Conservation (phyloP, 495 filamentous ascomycete species). For the Hypomontagnella monticulosa region DNA sequence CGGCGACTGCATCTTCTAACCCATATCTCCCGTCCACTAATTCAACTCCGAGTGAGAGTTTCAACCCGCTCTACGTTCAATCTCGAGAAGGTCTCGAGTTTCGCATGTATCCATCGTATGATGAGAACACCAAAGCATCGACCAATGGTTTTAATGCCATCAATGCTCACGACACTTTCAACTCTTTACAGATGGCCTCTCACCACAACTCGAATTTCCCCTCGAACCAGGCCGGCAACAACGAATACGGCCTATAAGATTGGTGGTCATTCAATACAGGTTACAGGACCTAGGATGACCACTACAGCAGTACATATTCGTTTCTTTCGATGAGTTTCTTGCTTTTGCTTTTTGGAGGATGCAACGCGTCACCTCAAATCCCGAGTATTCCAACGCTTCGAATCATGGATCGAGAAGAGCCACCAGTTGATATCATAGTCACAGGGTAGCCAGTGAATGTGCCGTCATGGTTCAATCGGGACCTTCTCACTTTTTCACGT, state of each 20-base stretch:
- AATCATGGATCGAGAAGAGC: no score
- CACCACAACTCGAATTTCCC: slow-evolving; percentile 17
- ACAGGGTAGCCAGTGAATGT: no score
- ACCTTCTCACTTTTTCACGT: no score
- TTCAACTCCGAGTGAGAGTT: slow-evolving; percentile 43
- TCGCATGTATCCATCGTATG: slow-evolving; percentile 44
- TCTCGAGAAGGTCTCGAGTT: slow-evolving; percentile 46
- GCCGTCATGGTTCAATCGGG: no score
- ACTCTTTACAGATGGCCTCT: slow-evolving; percentile 36
- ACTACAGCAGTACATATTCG: no score
- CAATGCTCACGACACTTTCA: slow-evolving; percentile 33
- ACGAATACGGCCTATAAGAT: slow-evolving; percentile 12
- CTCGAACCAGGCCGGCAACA: slow-evolving; percentile 10
- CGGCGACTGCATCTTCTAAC: slow-evolving; percentile 34
- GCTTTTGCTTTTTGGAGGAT: no score
- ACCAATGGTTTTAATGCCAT: slow-evolving; percentile 43
- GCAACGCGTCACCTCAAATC: no score
- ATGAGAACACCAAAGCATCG: slow-evolving; percentile 45
- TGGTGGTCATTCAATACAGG: not conserved
- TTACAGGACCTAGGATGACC: no score
- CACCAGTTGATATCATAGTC: no score
- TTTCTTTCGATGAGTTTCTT: no score
- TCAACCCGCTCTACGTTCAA: slow-evolving; percentile 58
- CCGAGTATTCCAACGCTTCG: no score
- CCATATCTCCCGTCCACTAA: slow-evolving; percentile 49